These are phyloP conservation scores for Erodium moschatum DNA, from an alignment of 441 rosid genomes.

Conservation along the genomic window DNA sequence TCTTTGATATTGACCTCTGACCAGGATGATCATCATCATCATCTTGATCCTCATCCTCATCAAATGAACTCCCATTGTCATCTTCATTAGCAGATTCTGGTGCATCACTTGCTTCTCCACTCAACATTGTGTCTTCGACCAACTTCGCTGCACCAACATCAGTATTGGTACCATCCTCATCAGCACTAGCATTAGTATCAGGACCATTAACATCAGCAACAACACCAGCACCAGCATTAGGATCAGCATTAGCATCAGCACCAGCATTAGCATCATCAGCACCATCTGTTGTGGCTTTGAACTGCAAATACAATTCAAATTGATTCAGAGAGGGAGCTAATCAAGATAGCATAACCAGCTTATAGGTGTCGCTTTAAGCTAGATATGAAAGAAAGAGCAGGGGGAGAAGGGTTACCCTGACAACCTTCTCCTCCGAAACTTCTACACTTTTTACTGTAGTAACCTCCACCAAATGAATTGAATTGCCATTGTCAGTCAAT, in stretches of 20 bases:
- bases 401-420: conserved; percentile 32
- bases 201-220: too few species aligned
- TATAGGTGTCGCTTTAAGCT: neutral
- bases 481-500: conserved; percentile 27
- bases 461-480: conserved; percentile 32
- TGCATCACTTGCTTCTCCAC: conserved; percentile 34
- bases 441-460: conserved; percentile 29
- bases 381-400: neutral
- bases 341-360: neutral
- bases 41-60: conserved; percentile 34
- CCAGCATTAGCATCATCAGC: conserved; percentile 2
- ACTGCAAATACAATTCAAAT: conserved; percentile 28
- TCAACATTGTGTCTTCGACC: conserved; percentile 31
- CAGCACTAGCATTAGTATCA: conserved; percentile 10
- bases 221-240: too few species aligned
- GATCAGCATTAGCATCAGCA: too few species aligned
- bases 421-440: conserved; percentile 26
- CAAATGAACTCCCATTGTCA: conserved; percentile 36
- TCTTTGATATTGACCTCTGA: conserved; percentile 59
- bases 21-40: conserved; percentile 36
- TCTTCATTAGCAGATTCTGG: conserved; percentile 37
- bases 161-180: conserved; percentile 11
- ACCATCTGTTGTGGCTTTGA: conserved; percentile 22
- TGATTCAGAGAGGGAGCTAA: neutral
- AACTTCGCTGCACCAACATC: conserved; percentile 27